phyloP scores from a whole-genome alignment of 148 eudicot species.

The Amaranthus hypochondriacus region DNA sequence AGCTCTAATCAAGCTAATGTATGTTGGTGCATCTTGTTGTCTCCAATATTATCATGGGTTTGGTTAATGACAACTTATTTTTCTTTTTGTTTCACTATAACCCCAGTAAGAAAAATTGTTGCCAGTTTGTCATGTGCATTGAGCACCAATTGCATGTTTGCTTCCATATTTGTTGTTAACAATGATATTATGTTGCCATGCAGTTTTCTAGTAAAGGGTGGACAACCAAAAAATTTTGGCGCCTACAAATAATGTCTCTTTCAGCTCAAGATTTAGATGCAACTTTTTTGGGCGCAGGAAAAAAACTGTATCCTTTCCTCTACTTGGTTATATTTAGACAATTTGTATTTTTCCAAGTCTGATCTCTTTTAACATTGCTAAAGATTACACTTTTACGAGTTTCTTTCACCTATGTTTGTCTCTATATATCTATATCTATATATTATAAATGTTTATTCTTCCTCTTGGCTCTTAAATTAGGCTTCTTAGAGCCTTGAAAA shows the following conservation, averaged over 20 bases:
- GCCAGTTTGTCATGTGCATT: not conserved
- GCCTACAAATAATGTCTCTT: conserved; percentile 30
- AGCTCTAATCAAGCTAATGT: not conserved
- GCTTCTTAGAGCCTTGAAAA: not conserved
- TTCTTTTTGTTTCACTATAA: not conserved
- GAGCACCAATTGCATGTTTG: not conserved
- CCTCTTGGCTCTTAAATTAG: not conserved
- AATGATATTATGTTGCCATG: not conserved
- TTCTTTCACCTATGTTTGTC: not conserved
- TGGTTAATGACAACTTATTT: not conserved
- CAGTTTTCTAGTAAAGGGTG: not conserved
- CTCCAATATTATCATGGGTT: not conserved
- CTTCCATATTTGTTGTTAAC: not conserved
- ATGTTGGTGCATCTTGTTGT: not conserved
- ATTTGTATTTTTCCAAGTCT: not conserved
- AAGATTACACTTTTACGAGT: not conserved
- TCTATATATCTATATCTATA: not conserved
- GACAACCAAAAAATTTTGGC: not conserved
- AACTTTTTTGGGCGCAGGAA: conserved; percentile 38
- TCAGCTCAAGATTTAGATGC: conserved; percentile 28
- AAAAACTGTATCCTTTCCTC: conserved; percentile 38
- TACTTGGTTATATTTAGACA: not conserved
- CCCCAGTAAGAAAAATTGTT: not conserved
- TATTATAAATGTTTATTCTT: not conserved
- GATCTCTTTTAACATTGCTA: not conserved